Evolutionary conservation across 2,329 filamentous ascomycete genomes (phyloP).

Genomic region (Drechslerella stenobrocha): DNA sequence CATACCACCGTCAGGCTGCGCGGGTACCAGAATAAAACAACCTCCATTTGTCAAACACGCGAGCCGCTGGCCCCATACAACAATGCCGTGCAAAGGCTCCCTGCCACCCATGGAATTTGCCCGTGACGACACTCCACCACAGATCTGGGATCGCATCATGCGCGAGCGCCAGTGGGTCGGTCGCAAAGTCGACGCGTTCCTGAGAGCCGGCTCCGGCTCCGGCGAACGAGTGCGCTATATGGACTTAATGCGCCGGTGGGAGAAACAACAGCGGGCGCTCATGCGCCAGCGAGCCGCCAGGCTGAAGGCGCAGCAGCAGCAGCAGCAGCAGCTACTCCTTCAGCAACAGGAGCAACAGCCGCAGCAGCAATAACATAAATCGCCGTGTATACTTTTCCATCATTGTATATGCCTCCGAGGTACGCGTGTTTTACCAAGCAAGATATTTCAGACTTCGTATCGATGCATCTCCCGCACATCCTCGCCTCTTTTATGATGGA

Average conservation of each 20-base stretch:
- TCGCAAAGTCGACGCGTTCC: constrained; percentile 1
- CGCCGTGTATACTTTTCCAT: no score
- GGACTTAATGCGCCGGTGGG: constrained; percentile 4
- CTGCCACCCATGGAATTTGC: constrained; percentile 19
- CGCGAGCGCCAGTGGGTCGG: constrained; percentile 8
- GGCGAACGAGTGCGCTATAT: neutral
- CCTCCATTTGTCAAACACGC: neutral
- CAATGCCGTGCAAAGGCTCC: constrained; percentile 25
- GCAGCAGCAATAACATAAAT: no score
- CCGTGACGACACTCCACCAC: constrained; percentile 22
- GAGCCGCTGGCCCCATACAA: neutral
- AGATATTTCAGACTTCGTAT: no score
- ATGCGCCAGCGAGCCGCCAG: constrained; percentile 1
- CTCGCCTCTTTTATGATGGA: no score
- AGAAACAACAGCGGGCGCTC: neutral
- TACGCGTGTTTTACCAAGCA: no score
- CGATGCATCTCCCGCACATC: no score
- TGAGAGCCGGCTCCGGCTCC: neutral
- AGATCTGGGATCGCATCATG: constrained; percentile 18
- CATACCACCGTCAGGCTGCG: no score
- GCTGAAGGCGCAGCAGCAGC: no score
- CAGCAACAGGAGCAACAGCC: no score
- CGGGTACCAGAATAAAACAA: neutral
- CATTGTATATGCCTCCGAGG: no score
- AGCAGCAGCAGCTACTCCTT: no score